Base-by-base conservation (phyloP, 345 rosid species). In the Eucalyptus decipiens region DNA sequence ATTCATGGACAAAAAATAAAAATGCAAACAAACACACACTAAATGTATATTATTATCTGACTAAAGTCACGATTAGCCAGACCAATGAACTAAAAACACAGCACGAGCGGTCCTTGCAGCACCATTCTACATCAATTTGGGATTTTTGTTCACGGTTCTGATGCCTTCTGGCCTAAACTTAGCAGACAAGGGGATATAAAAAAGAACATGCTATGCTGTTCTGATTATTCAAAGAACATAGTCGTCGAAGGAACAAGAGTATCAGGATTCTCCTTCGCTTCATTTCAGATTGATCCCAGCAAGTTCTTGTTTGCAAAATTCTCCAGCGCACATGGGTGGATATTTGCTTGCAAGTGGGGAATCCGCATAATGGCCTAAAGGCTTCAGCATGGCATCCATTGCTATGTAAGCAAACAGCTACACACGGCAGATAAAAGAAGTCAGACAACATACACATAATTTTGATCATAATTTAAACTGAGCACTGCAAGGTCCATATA, bases 401-500 rank as follows among this genome's bases (percentile, higher is more conserved):
- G 98, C 97, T 40, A 97, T 94, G 93, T 97, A 97, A 47, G 98
- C 94, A 92, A 97, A 97, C 93, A 97, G 94, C 98, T 98, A 87
- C 92, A 88, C 80, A 76, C 42, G 47, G 9, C 5, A 14, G 51
- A 58, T 43, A 88, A 86, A 85, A 37, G 14, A 88, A 18, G 24
- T 43, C 83, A 90, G n/a, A 88, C 49, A n/a, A 34, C 50, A 76
- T 40, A 76, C 5, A 76, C 30, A 21, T 37, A 21, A 76, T 76
- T 76, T 19, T 2, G 30, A 21, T 11, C 45, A 6, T 21, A 40
- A 23, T 76, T 40, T 21, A 37, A 76, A 37, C 24, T 40, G 47
- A 76, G 83, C 83, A 40, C 28, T 40, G 83, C 47, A 76, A 76
- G 83, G 30, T 76, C 47, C 83, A 40, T 76, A 21, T 12, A 40